Evolutionary conservation across 305 asterid species (phyloP), one percentile per base, ranked within the genome.

Genomic region (Rubia occidens): DNA sequence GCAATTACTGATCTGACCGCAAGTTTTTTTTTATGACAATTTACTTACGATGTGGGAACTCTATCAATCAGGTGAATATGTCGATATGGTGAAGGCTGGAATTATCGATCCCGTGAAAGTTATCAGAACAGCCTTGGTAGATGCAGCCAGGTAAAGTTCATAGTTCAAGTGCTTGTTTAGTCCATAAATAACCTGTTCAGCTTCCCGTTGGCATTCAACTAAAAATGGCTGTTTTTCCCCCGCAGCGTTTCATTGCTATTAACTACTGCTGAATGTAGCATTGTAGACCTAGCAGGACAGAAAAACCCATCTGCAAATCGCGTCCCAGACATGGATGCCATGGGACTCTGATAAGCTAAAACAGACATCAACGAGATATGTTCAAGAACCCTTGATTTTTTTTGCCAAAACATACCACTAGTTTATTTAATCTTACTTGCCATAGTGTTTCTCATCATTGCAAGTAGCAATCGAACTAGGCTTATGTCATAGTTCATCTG

Each of bases 1-100:
- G 8, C 43, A 14, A n/a, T 40, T 40, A 64, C 53, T 40, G 24
- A 17, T 7, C 1, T 5, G 24, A 13, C n/a, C 14, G 11, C 8
- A 6, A 44, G 37, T 13, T 6, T 53, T 47, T 47, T 47, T 53
- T 21, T 1, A 53, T n/a, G 58, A n/a, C 20, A 53, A 21, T 17
- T 24, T 44, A 11, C 35, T 58, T 17, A 66, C 9, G 29, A 2
- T 65, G 70, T 11, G 10, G 18, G 15, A 13, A 32, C 49, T 68
- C 53, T 62, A 18, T 26, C 8, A 62, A 76, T 68, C 86, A 88
- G 96, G 87, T 78, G 73, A 80, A 59, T 90, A 87, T 39, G 87
- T 82, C 26, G 79, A 90, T 87, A 88, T 90, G 97, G 91, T 87
- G 78, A 82, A 81, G 75, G 84, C 88, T 79, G 97, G 97, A 74